These are phyloP conservation scores for Urtica urens DNA, from an alignment of 306 rosid genomes.

Conservation along the genomic window DNA sequence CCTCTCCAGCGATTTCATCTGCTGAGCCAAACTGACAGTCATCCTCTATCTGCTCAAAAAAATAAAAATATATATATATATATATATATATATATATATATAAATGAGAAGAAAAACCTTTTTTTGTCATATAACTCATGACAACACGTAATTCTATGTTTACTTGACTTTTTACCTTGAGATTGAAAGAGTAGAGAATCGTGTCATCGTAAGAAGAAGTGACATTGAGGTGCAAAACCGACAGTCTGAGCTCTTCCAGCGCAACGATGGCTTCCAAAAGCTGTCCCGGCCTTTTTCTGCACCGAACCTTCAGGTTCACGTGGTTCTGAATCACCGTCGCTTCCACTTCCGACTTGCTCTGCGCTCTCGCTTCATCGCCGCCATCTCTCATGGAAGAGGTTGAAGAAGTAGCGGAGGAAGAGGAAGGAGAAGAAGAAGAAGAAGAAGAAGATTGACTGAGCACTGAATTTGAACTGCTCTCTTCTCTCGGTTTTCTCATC, in stretches of 20 bases:
- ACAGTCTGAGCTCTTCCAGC: slow-evolving; percentile 63
- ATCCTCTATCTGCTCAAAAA: slow-evolving; percentile 65
- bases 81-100: not conserved
- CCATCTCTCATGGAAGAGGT: not conserved
- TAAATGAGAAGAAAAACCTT: slow-evolving; percentile 14
- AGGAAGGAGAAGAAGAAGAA: slow-evolving; percentile 15
- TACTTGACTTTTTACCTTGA: no score
- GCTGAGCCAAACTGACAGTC: slow-evolving; percentile 64
- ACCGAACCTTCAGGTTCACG: slow-evolving; percentile 75
- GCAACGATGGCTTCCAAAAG: slow-evolving; percentile 66
- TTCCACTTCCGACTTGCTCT: slow-evolving; percentile 54
- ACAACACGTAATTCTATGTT: no score
- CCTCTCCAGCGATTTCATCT: slow-evolving; percentile 65
- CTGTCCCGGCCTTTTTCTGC: slow-evolving; percentile 50
- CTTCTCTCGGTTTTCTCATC: slow-evolving; percentile 32
- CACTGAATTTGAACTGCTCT: no score
- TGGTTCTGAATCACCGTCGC: slow-evolving; percentile 80
- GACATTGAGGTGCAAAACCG: slow-evolving; percentile 79
- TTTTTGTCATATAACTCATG: no score
- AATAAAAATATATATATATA: not conserved
- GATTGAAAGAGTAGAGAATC: slow-evolving; percentile 78
- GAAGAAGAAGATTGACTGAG: slow-evolving; percentile 1
- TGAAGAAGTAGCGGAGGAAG: slow-evolving; percentile 22
- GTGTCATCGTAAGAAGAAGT: slow-evolving; percentile 46
- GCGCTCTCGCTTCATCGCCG: slow-evolving; percentile 32